Conservation (phyloP, 129 eudicot species). For the Artemisia argyi region DNA sequence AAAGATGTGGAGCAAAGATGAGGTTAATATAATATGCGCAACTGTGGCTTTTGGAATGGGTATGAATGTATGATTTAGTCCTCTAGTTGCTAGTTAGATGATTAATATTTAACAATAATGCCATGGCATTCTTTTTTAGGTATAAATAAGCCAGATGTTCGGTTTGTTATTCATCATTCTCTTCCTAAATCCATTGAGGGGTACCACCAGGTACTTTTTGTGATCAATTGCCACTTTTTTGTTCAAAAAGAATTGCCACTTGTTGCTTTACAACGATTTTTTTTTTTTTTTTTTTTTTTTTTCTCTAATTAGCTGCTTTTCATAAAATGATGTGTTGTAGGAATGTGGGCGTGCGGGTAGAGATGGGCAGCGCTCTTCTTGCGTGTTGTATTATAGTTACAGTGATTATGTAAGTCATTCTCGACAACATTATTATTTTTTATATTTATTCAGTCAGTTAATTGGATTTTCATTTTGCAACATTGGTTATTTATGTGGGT, state of each 20-base stretch:
- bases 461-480: not conserved
- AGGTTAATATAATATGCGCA: conserved; percentile 86
- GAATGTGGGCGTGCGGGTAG: conserved; percentile 99
- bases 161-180: conserved; percentile 97
- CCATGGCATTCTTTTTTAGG: conserved; percentile 52
- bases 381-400: conserved; percentile 85
- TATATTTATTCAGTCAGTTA: not conserved
- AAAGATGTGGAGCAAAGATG: conserved; percentile 96
- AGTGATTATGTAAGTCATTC: conserved; percentile 77
- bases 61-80: conserved; percentile 26
- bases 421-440: not conserved
- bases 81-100: conserved; percentile 29
- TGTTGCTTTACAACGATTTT: conserved; percentile 17
- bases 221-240: conserved; percentile 15
- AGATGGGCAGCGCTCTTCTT: conserved; percentile 84
- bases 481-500: not conserved
- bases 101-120: conserved; percentile 13
- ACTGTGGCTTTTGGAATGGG: conserved; percentile 99
- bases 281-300: no score
- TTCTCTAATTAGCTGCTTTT: not conserved
- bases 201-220: conserved; percentile 76
- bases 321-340: conserved; percentile 36
- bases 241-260: conserved; percentile 8
- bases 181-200: conserved; percentile 98
- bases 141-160: conserved; percentile 93